phyloP scores from a whole-genome alignment of 805 yeast genomes.

The Wickerhamiella sorbophila region DNA sequence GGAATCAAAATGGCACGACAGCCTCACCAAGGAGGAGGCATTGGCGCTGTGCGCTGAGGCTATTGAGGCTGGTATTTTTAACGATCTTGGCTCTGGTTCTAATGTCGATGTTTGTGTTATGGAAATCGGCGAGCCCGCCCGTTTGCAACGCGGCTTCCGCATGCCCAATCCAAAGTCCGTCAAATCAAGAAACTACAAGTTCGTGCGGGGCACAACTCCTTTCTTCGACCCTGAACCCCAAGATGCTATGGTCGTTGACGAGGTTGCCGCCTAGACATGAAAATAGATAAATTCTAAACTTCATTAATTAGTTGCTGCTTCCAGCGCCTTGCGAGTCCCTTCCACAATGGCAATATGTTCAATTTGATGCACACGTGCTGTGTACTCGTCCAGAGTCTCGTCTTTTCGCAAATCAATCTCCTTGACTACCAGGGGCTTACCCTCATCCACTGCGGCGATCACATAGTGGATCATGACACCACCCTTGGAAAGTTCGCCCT shows the following conservation, averaged over 20 bases:
- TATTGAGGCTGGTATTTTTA: conserved; percentile 96
- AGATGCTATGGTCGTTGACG: conserved; percentile 41
- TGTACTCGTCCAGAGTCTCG: conserved; percentile 70
- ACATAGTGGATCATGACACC: conserved; percentile 97
- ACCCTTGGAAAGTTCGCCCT: conserved; percentile 57
- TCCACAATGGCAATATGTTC: conserved; percentile 92
- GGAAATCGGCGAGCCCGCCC: conserved; percentile 72
- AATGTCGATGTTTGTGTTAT: conserved; percentile 95
- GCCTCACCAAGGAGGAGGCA: conserved; percentile 77
- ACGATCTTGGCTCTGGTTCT: conserved; percentile 97
- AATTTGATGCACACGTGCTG: conserved; percentile 59
- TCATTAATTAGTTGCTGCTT: not conserved
- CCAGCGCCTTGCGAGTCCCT: conserved; percentile 57
- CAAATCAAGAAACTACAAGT: conserved; percentile 73
- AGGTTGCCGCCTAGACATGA: too few relatives aligned
- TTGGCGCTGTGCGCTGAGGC: conserved; percentile 81
- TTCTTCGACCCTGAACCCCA: conserved; percentile 54
- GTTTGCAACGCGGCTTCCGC: conserved; percentile 67
- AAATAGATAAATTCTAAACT: not conserved
- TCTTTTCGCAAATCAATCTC: conserved; percentile 57
- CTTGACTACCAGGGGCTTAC: conserved; percentile 74
- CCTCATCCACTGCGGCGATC: conserved; percentile 90
- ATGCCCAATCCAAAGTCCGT: conserved; percentile 80
- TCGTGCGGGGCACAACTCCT: conserved; percentile 89
- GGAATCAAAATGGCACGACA: conserved; percentile 75